Evolutionary conservation across 495 filamentous ascomycete genomes (phyloP), one percentile per base, ranked within the genome.

Genomic region (Lasiosphaeris hirsuta): DNA sequence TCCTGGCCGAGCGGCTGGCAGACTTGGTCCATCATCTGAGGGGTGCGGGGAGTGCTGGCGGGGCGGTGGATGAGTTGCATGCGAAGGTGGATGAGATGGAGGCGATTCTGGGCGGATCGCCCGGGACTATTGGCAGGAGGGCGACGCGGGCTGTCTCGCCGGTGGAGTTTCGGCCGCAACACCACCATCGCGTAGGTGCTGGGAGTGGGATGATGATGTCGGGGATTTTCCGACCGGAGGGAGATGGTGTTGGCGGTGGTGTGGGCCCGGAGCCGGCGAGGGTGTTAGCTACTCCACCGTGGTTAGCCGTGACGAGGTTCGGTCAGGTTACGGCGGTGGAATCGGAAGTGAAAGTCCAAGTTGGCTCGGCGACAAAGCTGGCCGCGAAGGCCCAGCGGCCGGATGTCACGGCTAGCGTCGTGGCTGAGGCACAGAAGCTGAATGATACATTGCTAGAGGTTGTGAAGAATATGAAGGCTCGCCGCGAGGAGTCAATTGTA

Each of bases 401-500:
- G 15, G 64, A 59, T 11, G 55, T 74, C 38, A 67, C 68, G 9
- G 63, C 56, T 42, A 64, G 65, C 14, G 52, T 82, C 4, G 70
- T 70, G 0, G 59, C 57, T 18, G 76, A 76, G 53, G 73, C 76
- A 9, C 72, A 80, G 33, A 61, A 65, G 44, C 50, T 82, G 18
- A 63, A 66, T 33, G 58, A 61, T n/a, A 69, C 74, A 46, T 48
- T 83, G 18, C 66, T 64, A 4, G 57, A 51, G 9, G 68, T 75
- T 7, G 56, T 76, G 18, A 56, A 63, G 40, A 74, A 69, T 40
- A 59, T 82, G 9, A 64, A 72, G 48, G 65, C 63, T 18, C 66
- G 81, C 41, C 75, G 71, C 39, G 77, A 81, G 58, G 79, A 83
- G 60, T 75, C 79, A 15, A 72, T 79, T 63, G 80, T 70, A 69